These are phyloP conservation scores for Fraxinus excelsior DNA, from an alignment of 257 asterid species.

Conservation along the genomic window DNA sequence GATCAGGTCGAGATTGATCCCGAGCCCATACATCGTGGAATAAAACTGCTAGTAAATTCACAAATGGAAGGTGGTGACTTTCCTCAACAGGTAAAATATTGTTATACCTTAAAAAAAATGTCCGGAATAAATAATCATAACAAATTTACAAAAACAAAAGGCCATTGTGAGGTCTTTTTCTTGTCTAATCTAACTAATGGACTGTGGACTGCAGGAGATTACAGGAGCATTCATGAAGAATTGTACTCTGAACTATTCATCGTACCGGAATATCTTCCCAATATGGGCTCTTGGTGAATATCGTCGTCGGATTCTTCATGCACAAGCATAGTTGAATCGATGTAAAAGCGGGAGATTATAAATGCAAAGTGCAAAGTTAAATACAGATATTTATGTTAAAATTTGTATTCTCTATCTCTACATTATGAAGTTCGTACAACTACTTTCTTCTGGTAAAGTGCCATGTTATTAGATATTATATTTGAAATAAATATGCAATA, in stretches of 20 bases:
- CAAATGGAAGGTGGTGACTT: slow-evolving; percentile 52
- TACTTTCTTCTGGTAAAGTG: background rate
- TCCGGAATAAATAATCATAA: background rate
- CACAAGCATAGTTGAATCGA: background rate
- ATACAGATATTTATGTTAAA: background rate
- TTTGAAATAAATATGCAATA: background rate
- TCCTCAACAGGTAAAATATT: slow-evolving; percentile 51
- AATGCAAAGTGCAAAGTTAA: background rate
- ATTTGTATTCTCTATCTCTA: background rate
- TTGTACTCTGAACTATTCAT: slow-evolving; percentile 42
- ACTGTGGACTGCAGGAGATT: slow-evolving; percentile 32
- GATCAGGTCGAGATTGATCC: slow-evolving; percentile 40
- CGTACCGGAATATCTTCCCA: slow-evolving; percentile 47
- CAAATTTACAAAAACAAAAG: background rate
- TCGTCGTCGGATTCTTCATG: slow-evolving; percentile 25
- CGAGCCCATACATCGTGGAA: slow-evolving; percentile 47
- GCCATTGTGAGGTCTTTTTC: background rate
- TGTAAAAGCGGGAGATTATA: background rate
- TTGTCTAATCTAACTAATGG: background rate
- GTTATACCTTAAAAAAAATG: background rate
- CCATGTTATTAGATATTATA: background rate
- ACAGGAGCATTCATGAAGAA: slow-evolving; percentile 48
- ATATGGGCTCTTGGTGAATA: slow-evolving; percentile 53
- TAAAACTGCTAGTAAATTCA: slow-evolving; percentile 44
- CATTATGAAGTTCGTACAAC: background rate